A percentile compares a stretch with the other conserved stretches of the same genome.
phyloP scores from a whole-genome alignment of 2,329 filamentous ascomycete species.

The Talaromyces islandicus region DNA sequence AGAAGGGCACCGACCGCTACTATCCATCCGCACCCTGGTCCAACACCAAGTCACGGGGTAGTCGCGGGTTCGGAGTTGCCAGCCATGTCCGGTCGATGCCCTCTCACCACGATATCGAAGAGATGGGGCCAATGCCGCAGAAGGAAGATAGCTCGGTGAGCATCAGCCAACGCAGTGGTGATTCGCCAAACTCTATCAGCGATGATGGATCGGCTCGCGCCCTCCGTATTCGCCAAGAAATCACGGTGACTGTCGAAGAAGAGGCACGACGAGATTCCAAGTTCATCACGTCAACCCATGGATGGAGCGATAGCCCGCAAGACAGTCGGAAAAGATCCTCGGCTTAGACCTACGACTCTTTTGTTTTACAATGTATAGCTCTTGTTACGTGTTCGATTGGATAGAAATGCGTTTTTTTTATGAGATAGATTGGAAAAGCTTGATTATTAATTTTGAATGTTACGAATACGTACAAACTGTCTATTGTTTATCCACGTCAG shows the following conservation, averaged over 20 bases:
- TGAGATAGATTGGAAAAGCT: neutral
- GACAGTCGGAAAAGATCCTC: neutral
- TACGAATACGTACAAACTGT: neutral
- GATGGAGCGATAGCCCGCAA: neutral
- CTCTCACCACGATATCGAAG: conserved; percentile 25
- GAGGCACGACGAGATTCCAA: conserved; percentile 5
- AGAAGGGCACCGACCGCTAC: conserved; percentile 26
- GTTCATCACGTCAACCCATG: neutral
- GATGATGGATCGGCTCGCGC: conserved; percentile 33
- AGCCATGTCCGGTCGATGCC: conserved; percentile 18
- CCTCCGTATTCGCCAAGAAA: conserved; percentile 33
- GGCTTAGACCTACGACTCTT: neutral
- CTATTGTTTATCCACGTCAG: too few species aligned
- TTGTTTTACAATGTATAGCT: neutral
- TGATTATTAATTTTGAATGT: neutral
- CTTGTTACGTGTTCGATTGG: neutral
- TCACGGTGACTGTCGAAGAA: conserved; percentile 26
- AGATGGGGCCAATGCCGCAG: conserved; percentile 20
- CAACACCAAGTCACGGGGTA: conserved; percentile 18
- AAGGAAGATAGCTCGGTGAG: conserved; percentile 25
- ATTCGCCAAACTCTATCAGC: conserved; percentile 21
- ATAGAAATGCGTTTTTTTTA: neutral
- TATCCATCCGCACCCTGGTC: conserved; percentile 8
- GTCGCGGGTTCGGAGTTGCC: conserved; percentile 19
- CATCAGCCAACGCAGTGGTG: conserved; percentile 18